Base-by-base conservation (phyloP, 2,329 filamentous ascomycete species). In the Pseudocercospora vitis region DNA sequence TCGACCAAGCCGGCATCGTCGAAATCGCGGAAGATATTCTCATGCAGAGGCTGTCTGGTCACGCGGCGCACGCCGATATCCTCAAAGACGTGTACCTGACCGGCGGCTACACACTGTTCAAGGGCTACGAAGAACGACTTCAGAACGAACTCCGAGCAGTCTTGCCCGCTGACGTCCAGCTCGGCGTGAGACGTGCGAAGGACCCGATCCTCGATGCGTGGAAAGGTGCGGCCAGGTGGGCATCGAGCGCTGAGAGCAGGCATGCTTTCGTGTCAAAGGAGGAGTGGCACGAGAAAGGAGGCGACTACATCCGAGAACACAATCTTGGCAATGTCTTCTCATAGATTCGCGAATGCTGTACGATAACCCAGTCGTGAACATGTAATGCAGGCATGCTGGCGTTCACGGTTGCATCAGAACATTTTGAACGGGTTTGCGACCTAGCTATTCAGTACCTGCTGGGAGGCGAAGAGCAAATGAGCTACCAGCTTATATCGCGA, bases 21-120 rank as follows among this genome's bases (percentile, higher is more conserved):
- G 94, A 99, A 71, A 95, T 97, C 53, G 88, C 89, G 0, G 87
- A 90, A 12, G 90, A 95, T 65, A 94, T 99, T 58, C 78, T 97
- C 19, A 90, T 83, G 40, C 89, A 95, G 72, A 86, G 94, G 2
- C 83, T 97, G 9, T 56, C 53, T 1, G 73, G 76, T 23, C 68
- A 75, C 1, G 66, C 74, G 2, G 79, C 83, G 60, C 83, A 86
- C 53, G 80, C 87, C 61, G 83, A 83, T 39, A 84, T 96, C 37
- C 74, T 96, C 18, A 84, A 83, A 40, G 92, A 99, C 69, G 81
- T 99, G 31, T 97, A 99, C 76, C 73, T 97, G 33, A 97, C 92
- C 0, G 92, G 94, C n/a, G 94, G 95, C 12, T 92, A 92, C 70
- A 90, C 88, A 0, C 74, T 95, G 40, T 96, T 96, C 73, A 74